Evolutionary conservation across 2,329 filamentous ascomycete species (phyloP).

Genomic region (Trichoderma harzianum): DNA sequence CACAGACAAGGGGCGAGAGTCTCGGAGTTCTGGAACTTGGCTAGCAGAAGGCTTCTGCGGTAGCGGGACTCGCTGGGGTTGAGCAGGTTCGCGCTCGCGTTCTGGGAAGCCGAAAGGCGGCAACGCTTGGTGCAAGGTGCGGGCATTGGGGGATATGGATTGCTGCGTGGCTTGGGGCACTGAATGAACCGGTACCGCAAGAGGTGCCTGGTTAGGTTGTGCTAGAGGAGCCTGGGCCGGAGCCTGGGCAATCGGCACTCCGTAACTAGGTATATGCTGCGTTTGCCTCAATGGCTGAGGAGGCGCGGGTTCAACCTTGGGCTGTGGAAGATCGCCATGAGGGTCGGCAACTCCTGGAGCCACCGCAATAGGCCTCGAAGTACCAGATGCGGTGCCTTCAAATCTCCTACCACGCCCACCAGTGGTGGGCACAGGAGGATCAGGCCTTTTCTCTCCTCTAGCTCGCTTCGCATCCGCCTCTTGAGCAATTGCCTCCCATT

Average conservation of each 20-base stretch:
- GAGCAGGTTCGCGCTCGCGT: constrained; percentile 36
- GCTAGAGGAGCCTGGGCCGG: constrained; percentile 32
- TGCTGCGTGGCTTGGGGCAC: constrained; percentile 39
- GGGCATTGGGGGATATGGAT: constrained; percentile 45
- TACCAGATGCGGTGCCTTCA: constrained; percentile 35
- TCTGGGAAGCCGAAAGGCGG: constrained; percentile 45
- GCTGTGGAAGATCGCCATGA: constrained; percentile 42
- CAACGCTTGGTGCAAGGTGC: constrained; percentile 43
- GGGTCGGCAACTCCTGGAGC: constrained; percentile 42
- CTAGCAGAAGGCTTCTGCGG: constrained; percentile 38
- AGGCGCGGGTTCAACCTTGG: constrained; percentile 43
- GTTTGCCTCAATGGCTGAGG: constrained; percentile 35
- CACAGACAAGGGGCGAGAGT: constrained; percentile 33
- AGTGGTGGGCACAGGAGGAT: constrained; percentile 55
- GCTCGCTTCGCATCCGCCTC: constrained; percentile 57
- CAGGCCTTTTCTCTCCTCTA: constrained; percentile 57
- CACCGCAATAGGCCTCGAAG: constrained; percentile 45
- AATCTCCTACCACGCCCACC: constrained; percentile 50
- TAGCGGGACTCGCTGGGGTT: constrained; percentile 37
- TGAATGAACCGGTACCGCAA: constrained; percentile 36
- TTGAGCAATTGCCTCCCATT: constrained; percentile 58
- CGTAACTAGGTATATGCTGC: constrained; percentile 43
- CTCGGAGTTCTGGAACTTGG: constrained; percentile 34
- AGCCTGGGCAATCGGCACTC: constrained; percentile 46
- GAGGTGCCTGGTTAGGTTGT: constrained; percentile 27